A percentile compares a stretch with the other conserved stretches of the same genome.
These are phyloP conservation scores for Hericium erinaceus DNA, from an alignment of 768 basidiomycete species.

Conservation along the genomic window DNA sequence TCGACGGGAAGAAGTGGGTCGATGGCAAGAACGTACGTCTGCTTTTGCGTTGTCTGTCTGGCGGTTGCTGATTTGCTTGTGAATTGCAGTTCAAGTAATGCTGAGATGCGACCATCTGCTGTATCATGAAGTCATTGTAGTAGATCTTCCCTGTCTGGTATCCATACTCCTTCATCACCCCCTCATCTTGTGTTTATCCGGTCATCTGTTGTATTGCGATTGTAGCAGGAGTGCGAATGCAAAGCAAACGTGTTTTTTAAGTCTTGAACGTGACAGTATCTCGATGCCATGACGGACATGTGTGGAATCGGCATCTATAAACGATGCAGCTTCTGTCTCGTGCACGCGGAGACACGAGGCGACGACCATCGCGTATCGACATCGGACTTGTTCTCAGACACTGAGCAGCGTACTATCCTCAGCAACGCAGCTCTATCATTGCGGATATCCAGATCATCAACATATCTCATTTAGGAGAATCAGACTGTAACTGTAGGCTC, in stretches of 20 bases:
- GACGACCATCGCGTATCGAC: too few species aligned
- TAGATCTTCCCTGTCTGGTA: background rate
- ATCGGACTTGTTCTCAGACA: too few species aligned
- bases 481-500: too few species aligned
- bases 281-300: too few species aligned
- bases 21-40: constrained; percentile 82
- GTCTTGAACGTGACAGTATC: too few species aligned
- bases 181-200: constrained; percentile 4
- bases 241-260: background rate
- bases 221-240: background rate
- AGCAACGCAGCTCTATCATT: too few species aligned
- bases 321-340: too few species aligned
- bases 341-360: too few species aligned
- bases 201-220: background rate
- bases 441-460: too few species aligned
- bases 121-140: background rate
- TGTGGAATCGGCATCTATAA: too few species aligned
- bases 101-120: background rate
- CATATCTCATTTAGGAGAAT: too few species aligned
- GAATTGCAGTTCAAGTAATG: constrained; percentile 23
- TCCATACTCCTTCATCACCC: background rate
- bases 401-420: too few species aligned
- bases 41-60: background rate
- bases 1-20: constrained; percentile 84
- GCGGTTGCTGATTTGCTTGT: background rate